Evolutionary conservation across 2,329 filamentous ascomycete species (phyloP).

Genomic region (Fusarium albidum): DNA sequence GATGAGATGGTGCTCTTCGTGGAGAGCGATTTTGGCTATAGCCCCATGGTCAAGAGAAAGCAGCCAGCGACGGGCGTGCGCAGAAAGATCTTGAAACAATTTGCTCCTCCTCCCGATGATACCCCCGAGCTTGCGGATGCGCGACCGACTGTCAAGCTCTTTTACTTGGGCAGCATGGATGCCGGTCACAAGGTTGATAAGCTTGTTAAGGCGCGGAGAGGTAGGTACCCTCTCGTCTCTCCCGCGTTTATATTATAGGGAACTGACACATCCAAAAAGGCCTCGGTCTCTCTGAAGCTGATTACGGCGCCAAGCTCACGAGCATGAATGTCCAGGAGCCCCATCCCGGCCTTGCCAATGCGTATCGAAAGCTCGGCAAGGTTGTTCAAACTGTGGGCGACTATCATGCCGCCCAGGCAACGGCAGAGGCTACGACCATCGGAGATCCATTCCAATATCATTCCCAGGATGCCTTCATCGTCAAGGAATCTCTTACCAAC

Average conservation of each 20-base stretch:
- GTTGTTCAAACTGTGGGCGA: constrained; percentile 93
- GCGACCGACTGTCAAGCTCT: constrained; percentile 90
- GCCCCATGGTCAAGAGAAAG: constrained; percentile 92
- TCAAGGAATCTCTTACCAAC: constrained; percentile 98
- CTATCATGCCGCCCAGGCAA: constrained; percentile 95
- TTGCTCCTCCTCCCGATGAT: constrained; percentile 95
- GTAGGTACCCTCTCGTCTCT: constrained; percentile 61
- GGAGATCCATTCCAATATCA: constrained; percentile 95
- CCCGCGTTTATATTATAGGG: background rate
- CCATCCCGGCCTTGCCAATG: constrained; percentile 85
- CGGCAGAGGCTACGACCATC: constrained; percentile 92
- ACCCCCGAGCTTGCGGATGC: constrained; percentile 93
- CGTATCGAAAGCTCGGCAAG: constrained; percentile 94
- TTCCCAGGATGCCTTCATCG: constrained; percentile 94
- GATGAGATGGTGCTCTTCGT: constrained; percentile 98
- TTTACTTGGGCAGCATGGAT: constrained; percentile 96
- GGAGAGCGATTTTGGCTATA: constrained; percentile 99
- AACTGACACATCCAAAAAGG: constrained; percentile 60
- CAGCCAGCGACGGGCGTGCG: constrained; percentile 96
- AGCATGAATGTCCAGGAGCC: constrained; percentile 90
- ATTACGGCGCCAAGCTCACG: constrained; percentile 90
- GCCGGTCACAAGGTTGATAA: constrained; percentile 96
- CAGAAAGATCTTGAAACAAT: constrained; percentile 96
- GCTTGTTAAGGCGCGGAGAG: constrained; percentile 89
- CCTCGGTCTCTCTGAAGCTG: constrained; percentile 88